phyloP scores from a whole-genome alignment of 2,329 filamentous ascomycete genomes.

The Sphaerulina vaccinii region DNA sequence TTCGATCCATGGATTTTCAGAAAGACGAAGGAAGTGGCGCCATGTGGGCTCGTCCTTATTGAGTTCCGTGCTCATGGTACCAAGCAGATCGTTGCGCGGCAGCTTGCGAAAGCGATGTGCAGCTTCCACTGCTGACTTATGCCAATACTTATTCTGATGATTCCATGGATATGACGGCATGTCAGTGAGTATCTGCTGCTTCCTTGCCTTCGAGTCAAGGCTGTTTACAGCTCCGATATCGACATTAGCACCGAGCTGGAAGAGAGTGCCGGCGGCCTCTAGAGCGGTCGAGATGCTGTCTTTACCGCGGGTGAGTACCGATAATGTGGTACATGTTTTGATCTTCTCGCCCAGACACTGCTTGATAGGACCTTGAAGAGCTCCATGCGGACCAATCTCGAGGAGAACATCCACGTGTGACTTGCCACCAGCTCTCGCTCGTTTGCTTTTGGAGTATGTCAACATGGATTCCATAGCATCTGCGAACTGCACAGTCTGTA shows the following conservation, averaged over 20 bases:
- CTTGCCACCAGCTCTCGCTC: not conserved
- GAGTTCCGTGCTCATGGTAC: conserved; percentile 16
- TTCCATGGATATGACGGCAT: conserved; percentile 5
- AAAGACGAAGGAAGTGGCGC: conserved; percentile 26
- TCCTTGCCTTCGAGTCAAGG: not conserved
- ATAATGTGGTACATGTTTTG: conserved; percentile 7
- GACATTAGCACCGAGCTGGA: not conserved
- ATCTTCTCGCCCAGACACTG: conserved; percentile 4
- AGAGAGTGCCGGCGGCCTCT: not conserved
- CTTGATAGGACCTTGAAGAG: conserved; percentile 16
- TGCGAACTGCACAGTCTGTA: conserved; percentile 6
- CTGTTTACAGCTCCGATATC: not conserved
- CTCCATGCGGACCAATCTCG: conserved; percentile 18
- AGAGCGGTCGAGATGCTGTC: conserved; percentile 24
- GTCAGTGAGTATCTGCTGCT: not conserved
- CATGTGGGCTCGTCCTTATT: conserved; percentile 20
- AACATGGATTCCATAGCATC: conserved; percentile 5
- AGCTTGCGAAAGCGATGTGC: not conserved
- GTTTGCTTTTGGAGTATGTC: not conserved
- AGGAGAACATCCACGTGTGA: conserved; percentile 4
- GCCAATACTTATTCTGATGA: conserved; percentile 2
- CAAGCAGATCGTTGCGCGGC: conserved; percentile 35
- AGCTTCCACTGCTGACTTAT: conserved; percentile 1
- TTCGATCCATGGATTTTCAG: conserved; percentile 28
- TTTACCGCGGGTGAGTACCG: conserved; percentile 21